Base-by-base conservation (phyloP, 2,329 filamentous ascomycete genomes). In the Neurospora sp. region DNA sequence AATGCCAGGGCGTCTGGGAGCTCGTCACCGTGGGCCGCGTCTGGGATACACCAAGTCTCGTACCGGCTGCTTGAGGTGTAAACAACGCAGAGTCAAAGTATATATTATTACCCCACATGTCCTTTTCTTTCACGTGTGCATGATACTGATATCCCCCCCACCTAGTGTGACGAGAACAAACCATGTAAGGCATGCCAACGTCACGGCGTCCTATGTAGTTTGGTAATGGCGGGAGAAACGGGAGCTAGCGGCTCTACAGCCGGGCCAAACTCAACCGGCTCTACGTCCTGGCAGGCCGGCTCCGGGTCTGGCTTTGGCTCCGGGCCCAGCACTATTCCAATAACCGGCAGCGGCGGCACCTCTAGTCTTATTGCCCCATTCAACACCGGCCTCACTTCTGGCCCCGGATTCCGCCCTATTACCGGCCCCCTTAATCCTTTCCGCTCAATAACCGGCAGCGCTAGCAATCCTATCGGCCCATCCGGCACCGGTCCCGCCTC, bases 131-230 rank as follows among this genome's bases (percentile, higher is more conserved):
- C 46, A 57, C 23, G 67, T 11, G 4, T 40, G 19, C n/a, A 23
- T 52, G 12, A 23, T 68, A 28, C 65, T 66, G 28, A 12, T 17
- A 23, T 43, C 28, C 11, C 12, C 23, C 15, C n/a, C 4, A 67
- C 67, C 8, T 68, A 81, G 80, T 81, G 80, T 71, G 79, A 81
- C 68, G 80, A 81, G 72, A 76, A 75, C 6, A 75, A 73, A n/a
- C 80, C 80, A 4, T 81, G 80, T 70, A 74, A 72, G 23, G 79
- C 79, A 6, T 81, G 80, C 68, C 71, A 77, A 23, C 77, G 79
- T 66, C 80, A 81, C 70, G 75, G 75, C 19, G 74, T 81, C 4
- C 70, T 76, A 15, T 81, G 80, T 71, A 78, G 78, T 70, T 77
- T 78, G 28, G 66, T 72, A 38, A 12, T 41, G 68, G 68, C 52